Percentiles rank a stretch among this genome's conserved stretches.
Evolutionary conservation across 257 asterid genomes (phyloP).

Genomic region (Orobanche coerulescens): DNA sequence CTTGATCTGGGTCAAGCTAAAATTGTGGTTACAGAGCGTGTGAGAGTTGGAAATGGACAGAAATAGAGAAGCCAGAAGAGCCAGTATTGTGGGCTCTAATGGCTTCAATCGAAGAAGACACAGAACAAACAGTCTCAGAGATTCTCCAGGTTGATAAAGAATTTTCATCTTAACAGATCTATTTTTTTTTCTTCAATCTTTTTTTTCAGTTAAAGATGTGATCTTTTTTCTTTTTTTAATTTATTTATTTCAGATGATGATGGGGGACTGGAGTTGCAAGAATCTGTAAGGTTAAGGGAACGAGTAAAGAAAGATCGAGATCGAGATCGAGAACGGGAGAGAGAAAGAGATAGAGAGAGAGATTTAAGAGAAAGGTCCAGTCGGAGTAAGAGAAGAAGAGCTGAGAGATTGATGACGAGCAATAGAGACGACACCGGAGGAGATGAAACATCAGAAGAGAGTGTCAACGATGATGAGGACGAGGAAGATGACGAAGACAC

Average conservation of each 20-base stretch:
- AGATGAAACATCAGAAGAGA: constrained; percentile 82
- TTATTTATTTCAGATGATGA: constrained; percentile 61
- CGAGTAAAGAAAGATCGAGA: constrained; percentile 95
- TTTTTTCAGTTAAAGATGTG: background rate
- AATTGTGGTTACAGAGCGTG: constrained; percentile 5
- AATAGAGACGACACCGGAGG: constrained; percentile 45
- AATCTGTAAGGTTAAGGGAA: constrained; percentile 70
- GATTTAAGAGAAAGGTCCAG: constrained; percentile 66
- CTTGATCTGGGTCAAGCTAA: constrained; percentile 31
- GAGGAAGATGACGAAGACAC: constrained; percentile 51
- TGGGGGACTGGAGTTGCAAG: constrained; percentile 68
- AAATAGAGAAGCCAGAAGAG: constrained; percentile 62
- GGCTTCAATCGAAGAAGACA: constrained; percentile 58
- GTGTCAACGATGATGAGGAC: constrained; percentile 77
- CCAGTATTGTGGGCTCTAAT: constrained; percentile 48
- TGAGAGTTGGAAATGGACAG: constrained; percentile 55
- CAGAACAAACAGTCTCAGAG: constrained; percentile 54
- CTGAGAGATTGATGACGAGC: constrained; percentile 48
- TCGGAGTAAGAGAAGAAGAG: constrained; percentile 61
- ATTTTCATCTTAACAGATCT: background rate
- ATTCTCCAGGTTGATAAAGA: constrained; percentile 45
- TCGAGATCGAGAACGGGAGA: constrained; percentile 54
- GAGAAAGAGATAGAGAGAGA: constrained; percentile 51
- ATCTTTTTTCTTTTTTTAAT: background rate
- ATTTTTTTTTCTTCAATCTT: background rate